A percentile compares a stretch with the other conserved stretches of the same genome.
Evolutionary conservation across 768 basidiomycete genomes (phyloP).

Genomic region (Panaeolus cyanescens): DNA sequence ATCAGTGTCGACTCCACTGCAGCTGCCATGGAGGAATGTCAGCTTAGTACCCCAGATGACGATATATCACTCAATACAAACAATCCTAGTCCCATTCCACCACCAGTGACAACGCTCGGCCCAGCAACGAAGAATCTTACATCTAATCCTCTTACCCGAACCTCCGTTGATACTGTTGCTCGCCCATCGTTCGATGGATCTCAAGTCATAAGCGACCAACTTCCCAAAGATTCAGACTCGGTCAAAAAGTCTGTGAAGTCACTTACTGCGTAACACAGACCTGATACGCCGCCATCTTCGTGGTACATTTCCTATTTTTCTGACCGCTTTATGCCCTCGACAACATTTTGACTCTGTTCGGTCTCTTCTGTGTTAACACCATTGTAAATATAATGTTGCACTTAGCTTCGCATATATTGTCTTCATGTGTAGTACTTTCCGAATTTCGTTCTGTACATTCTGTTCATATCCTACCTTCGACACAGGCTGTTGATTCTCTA

Average conservation of each 20-base stretch:
- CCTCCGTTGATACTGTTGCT: constrained; percentile 28
- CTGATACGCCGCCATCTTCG: not conserved
- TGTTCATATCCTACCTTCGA: constrained; percentile 3
- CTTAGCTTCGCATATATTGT: not conserved
- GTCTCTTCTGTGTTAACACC: not conserved
- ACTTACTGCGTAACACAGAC: not conserved
- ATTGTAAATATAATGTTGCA: not conserved
- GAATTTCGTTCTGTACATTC: not conserved
- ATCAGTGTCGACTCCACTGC: not conserved
- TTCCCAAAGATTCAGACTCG: not conserved
- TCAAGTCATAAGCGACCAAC: not conserved
- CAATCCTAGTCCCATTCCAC: not conserved
- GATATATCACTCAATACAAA: not conserved
- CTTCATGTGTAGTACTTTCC: constrained; percentile 6
- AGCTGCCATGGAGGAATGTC: not conserved
- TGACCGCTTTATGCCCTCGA: not conserved
- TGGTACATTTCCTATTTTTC: not conserved
- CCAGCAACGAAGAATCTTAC: not conserved
- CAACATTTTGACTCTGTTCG: not conserved
- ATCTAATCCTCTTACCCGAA: constrained; percentile 7
- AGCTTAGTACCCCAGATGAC: not conserved
- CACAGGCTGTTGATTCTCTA: not conserved
- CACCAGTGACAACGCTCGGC: not conserved
- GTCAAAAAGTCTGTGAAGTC: not conserved
- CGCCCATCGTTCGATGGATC: not conserved